Conservation (phyloP, 2,329 filamentous ascomycete genomes). For the Leptosphaerulina australis region DNA sequence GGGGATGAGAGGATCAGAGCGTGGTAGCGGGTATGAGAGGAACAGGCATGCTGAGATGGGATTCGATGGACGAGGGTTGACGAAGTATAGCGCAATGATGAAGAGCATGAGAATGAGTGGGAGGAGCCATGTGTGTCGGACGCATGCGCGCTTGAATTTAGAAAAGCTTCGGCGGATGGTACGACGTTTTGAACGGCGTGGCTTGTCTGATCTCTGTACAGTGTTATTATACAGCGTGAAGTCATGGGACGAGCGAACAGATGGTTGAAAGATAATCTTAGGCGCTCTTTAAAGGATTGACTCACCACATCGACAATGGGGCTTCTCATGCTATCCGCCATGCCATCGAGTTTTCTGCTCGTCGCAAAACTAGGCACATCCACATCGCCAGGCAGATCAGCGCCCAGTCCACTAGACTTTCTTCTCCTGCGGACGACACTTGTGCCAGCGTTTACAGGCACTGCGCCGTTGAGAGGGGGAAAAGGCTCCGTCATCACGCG, state of each 20-base stretch:
- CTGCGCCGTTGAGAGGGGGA: constrained; percentile 35
- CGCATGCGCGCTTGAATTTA: constrained; percentile 53
- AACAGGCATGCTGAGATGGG: constrained; percentile 82
- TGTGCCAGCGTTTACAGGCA: constrained; percentile 22
- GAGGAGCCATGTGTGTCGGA: constrained; percentile 65
- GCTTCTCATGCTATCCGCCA: constrained; percentile 5
- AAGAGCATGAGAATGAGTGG: constrained; percentile 71
- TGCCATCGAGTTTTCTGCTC: constrained; percentile 23
- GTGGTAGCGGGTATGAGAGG: constrained; percentile 80
- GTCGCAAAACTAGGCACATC: constrained; percentile 59
- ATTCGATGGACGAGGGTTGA: constrained; percentile 79
- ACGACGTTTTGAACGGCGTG: constrained; percentile 54
- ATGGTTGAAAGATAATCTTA: too few species aligned
- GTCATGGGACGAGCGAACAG: neutral
- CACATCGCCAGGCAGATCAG: constrained; percentile 60
- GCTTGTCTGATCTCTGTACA: constrained; percentile 31
- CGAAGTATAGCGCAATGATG: constrained; percentile 70
- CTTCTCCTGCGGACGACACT: constrained; percentile 42
- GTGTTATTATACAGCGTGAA: constrained; percentile 4
- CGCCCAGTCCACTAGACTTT: constrained; percentile 57
- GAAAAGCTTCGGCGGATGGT: constrained; percentile 53
- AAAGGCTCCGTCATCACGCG: constrained; percentile 43
- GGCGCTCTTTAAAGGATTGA: neutral
- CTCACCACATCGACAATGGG: constrained; percentile 31
- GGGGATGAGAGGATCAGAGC: constrained; percentile 43